These are phyloP conservation scores for Protomyces macrosporus DNA, from an alignment of 1,139 yeast species.

Conservation along the genomic window DNA sequence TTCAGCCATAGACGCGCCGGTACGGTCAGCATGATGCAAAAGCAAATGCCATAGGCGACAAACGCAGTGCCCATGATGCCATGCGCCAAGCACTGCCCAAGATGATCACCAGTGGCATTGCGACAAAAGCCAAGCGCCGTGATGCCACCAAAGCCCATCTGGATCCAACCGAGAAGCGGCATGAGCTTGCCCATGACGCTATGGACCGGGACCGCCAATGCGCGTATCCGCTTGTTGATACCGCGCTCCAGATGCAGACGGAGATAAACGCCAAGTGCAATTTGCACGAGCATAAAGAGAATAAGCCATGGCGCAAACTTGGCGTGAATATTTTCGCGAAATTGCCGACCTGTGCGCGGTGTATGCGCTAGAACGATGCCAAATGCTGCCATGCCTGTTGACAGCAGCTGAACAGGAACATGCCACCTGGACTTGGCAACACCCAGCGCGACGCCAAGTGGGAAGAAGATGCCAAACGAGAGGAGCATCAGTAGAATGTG, in stretches of 20 bases:
- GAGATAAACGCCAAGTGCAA: conserved; percentile 38
- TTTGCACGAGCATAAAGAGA: conserved; percentile 36
- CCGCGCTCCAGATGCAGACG: conserved; percentile 36
- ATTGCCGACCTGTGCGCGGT: conserved; percentile 40
- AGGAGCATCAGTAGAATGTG: conserved; percentile 41
- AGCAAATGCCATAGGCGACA: conserved; percentile 67
- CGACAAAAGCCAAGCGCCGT: conserved; percentile 81
- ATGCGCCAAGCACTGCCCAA: conserved; percentile 94
- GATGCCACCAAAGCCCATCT: conserved; percentile 73
- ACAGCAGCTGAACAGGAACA: conserved; percentile 41
- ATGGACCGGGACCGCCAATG: conserved; percentile 38
- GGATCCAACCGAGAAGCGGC: conserved; percentile 53
- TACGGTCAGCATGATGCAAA: conserved; percentile 58
- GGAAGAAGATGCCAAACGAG: conserved; percentile 44
- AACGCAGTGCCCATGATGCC: conserved; percentile 95
- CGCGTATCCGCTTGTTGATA: conserved; percentile 34
- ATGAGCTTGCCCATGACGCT: conserved; percentile 39
- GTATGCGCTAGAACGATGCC: conserved; percentile 43
- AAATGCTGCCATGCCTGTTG: conserved; percentile 38
- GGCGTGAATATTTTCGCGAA: conserved; percentile 38
- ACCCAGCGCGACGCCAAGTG: conserved; percentile 43
- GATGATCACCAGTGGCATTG: conserved; percentile 46
- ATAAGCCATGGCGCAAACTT: conserved; percentile 38
- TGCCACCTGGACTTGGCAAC: conserved; percentile 41
- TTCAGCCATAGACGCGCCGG: conserved; percentile 38